Percentiles rank a stretch among this genome's conserved stretches.
Evolutionary conservation across 306 rosid species (phyloP).

Genomic region (Vigna radiata): DNA sequence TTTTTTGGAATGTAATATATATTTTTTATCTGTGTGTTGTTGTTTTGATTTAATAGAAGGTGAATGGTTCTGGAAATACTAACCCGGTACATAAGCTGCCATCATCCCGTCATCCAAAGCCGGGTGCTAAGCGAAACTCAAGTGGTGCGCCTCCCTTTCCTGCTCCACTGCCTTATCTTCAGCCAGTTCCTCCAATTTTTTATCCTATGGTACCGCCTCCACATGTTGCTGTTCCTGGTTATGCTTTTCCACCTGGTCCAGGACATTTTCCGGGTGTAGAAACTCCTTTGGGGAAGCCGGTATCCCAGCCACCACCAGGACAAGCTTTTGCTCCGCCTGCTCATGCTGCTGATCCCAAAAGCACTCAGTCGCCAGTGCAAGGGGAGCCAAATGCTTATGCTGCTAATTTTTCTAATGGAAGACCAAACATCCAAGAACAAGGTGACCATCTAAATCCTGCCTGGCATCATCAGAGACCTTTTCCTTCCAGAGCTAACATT

Average conservation of each 20-base stretch:
- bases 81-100: conserved; percentile 59
- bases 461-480: conserved; percentile 84
- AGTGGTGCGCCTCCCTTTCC: conserved; percentile 65
- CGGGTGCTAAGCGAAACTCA: conserved; percentile 67
- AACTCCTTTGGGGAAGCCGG: conserved; percentile 63
- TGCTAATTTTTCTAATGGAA: conserved; percentile 65
- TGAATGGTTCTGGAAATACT: conserved; percentile 65
- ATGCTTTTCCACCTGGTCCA: conserved; percentile 65
- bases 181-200: conserved; percentile 59
- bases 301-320: conserved; percentile 59
- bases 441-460: conserved; percentile 65
- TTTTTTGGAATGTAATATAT: conserved; percentile 18
- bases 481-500: conserved; percentile 66
- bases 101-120: conserved; percentile 68
- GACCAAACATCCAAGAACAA: conserved; percentile 72
- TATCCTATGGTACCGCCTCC: conserved; percentile 75
- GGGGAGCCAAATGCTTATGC: conserved; percentile 68
- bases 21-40: conserved; percentile 45
- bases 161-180: conserved; percentile 66
- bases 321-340: conserved; percentile 66
- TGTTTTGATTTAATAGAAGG: conserved; percentile 56
- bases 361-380: conserved; percentile 60
- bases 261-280: conserved; percentile 72
- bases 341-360: conserved; percentile 55
- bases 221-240: conserved; percentile 72